Percentiles rank a stretch among this genome's conserved stretches.
Conservation (phyloP, 352 stramenopile genomes). For the Blastocystis sp. region DNA sequence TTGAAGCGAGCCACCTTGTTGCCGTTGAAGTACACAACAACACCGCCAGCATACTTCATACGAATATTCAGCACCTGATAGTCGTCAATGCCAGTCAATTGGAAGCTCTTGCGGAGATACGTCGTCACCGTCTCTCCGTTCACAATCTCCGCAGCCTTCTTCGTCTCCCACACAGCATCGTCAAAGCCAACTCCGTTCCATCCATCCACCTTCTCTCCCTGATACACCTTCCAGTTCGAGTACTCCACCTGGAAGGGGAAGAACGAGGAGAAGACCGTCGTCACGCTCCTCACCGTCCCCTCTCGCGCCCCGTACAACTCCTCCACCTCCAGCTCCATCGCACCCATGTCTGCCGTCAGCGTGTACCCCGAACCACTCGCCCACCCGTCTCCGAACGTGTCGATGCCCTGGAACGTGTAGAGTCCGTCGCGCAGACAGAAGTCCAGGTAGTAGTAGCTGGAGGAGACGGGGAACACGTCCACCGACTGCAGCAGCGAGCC, state of each 20-base stretch:
- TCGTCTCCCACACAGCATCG: background rate
- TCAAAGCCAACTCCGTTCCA: background rate
- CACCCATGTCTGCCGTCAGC: background rate
- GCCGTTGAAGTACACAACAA: conserved; percentile 23
- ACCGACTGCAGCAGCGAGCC: background rate
- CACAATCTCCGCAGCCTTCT: background rate
- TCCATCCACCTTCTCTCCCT: background rate
- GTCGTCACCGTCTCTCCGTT: background rate
- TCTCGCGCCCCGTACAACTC: background rate
- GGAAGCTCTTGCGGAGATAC: background rate
- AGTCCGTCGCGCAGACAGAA: background rate
- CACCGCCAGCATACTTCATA: background rate
- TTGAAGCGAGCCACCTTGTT: background rate
- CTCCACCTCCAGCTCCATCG: background rate
- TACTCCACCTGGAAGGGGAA: background rate
- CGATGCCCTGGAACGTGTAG: background rate
- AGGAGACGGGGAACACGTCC: background rate
- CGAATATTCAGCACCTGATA: background rate
- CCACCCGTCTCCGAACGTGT: background rate
- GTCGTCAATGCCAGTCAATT: background rate
- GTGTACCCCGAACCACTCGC: background rate
- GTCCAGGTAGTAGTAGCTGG: background rate
- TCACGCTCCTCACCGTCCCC: too few relatives aligned
- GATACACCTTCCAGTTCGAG: background rate
- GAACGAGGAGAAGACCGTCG: background rate